Percentiles rank a stretch among this genome's conserved stretches.
Evolutionary conservation across 2,329 filamentous ascomycete species (phyloP).

Genomic region (Ampelomyces quisqualis): DNA sequence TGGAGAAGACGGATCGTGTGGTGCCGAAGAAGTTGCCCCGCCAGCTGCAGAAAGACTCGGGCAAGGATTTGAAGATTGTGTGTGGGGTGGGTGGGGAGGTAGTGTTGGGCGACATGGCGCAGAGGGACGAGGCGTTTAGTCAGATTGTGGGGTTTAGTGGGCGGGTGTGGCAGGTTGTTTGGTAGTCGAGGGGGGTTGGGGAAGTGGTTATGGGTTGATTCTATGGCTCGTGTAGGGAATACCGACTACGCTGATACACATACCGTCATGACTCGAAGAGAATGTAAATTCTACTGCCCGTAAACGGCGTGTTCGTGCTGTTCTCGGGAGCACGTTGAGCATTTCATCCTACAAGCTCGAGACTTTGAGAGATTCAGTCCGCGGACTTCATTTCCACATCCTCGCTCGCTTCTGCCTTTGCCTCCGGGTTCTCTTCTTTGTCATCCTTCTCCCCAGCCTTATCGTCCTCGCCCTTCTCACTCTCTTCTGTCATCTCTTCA

Average conservation of each 20-base stretch:
- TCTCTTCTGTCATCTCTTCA: constrained; percentile 24
- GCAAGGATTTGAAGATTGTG: constrained; percentile 24
- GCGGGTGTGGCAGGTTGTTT: constrained; percentile 33
- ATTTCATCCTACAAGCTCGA: no score
- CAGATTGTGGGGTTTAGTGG: constrained; percentile 37
- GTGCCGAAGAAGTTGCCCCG: constrained; percentile 19
- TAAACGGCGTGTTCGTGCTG: no score
- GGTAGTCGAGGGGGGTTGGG: no score
- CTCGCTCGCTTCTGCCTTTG: constrained; percentile 3
- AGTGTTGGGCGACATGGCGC: constrained; percentile 23
- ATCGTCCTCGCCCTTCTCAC: constrained; percentile 13
- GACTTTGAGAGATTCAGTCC: no score
- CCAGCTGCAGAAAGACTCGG: constrained; percentile 17
- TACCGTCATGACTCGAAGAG: no score
- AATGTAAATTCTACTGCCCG: no score
- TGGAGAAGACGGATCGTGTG: constrained; percentile 31
- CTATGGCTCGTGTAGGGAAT: no score
- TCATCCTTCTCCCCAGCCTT: constrained; percentile 14
- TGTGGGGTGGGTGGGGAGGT: constrained; percentile 5
- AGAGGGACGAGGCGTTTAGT: constrained; percentile 33
- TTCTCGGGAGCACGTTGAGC: no score
- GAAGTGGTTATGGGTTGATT: no score
- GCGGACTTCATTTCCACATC: constrained; percentile 29
- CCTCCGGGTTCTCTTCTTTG: constrained; percentile 15
- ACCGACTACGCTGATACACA: no score